A percentile compares a stretch with the other conserved stretches of the same genome.
These are phyloP conservation scores for Talaromyces borbonicus DNA, from an alignment of 495 filamentous ascomycete species.

Conservation along the genomic window DNA sequence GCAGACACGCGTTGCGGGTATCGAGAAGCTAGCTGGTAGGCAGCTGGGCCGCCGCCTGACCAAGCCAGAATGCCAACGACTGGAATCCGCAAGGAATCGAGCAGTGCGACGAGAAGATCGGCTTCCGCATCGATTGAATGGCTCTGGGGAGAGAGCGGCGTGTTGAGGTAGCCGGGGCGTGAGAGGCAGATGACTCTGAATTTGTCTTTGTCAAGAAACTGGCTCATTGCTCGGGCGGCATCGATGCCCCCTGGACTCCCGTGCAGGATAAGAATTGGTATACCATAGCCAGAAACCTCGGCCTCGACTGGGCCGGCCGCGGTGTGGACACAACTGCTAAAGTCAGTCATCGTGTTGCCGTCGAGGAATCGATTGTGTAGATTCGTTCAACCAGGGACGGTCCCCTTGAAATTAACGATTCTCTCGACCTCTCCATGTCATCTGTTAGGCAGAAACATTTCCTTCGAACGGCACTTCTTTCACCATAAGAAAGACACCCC, in stretches of 20 bases:
- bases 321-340: neutral
- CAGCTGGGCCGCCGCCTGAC: neutral
- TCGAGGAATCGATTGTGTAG: neutral
- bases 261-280: neutral
- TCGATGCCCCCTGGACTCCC: neutral
- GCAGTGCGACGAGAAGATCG: neutral
- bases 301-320: neutral
- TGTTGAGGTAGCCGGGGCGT: neutral
- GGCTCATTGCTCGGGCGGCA: neutral
- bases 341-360: neutral
- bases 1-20: constrained; percentile 3
- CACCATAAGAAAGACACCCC: too few relatives aligned
- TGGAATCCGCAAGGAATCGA: neutral
- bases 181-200: neutral
- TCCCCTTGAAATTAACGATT: neutral
- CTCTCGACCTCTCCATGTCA: neutral
- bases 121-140: neutral
- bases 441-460: neutral
- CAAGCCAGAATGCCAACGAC: neutral
- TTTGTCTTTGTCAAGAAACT: neutral
- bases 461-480: too few relatives aligned
- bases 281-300: neutral
- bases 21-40: constrained; percentile 4
- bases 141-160: neutral
- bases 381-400: neutral